Evolutionary conservation across 257 asterid species (phyloP).

Genomic region (Lavandula angustifolia): DNA sequence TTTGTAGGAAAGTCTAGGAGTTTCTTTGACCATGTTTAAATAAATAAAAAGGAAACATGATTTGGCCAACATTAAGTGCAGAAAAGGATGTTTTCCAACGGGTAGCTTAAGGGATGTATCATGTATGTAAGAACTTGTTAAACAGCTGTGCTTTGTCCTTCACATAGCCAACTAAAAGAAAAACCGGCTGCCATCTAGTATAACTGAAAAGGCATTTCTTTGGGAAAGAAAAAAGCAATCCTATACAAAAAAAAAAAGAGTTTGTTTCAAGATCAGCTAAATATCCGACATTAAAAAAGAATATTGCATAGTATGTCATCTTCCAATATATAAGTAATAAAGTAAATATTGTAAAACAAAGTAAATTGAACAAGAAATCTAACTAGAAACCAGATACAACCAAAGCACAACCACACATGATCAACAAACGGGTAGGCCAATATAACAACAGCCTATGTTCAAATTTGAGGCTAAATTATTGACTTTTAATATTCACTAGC

Average conservation of each 20-base stretch:
- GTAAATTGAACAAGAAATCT: too few relatives aligned
- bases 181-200: neutral
- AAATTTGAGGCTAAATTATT: too few relatives aligned
- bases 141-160: constrained; percentile 17
- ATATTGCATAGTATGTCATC: neutral
- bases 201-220: too few relatives aligned
- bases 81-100: neutral
- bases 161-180: neutral
- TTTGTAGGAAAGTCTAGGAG: neutral
- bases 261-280: too few relatives aligned
- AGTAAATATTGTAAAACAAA: too few relatives aligned
- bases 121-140: neutral
- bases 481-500: too few relatives aligned
- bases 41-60: neutral
- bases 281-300: neutral
- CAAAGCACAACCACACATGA: too few relatives aligned
- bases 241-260: too few relatives aligned
- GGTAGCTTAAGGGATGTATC: neutral
- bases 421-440: too few relatives aligned
- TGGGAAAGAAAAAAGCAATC: neutral
- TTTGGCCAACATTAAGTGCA: constrained; percentile 14
- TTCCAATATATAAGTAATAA: too few relatives aligned
- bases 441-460: too few relatives aligned
- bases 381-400: too few relatives aligned
- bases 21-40: constrained; percentile 13